Conservation (phyloP, 129 eudicot species). For the Heracleum sosnowskyi region DNA sequence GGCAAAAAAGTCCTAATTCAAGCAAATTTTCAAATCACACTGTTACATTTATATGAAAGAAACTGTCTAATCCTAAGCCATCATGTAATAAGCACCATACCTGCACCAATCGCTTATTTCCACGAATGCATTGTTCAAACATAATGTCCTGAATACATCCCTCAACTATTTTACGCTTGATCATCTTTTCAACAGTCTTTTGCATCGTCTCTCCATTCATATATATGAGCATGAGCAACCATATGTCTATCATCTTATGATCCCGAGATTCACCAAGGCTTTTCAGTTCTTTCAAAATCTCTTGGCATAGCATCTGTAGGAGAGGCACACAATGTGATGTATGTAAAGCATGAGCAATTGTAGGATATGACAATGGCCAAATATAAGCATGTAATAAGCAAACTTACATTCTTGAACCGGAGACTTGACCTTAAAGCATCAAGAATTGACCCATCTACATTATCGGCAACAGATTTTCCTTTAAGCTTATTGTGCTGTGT, state of each 20-base stretch:
- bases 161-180: constrained; percentile 61
- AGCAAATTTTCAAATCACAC: constrained; percentile 2
- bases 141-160: constrained; percentile 50
- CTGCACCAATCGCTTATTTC: constrained; percentile 63
- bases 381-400: constrained; percentile 3
- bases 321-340: not conserved
- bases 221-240: constrained; percentile 65
- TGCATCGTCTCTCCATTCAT: constrained; percentile 67
- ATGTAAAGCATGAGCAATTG: not conserved
- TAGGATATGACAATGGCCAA: not conserved
- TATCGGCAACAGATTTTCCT: constrained; percentile 52
- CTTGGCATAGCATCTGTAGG: constrained; percentile 64
- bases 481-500: constrained; percentile 48
- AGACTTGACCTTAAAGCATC: constrained; percentile 72
- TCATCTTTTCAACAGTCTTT: constrained; percentile 56
- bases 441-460: constrained; percentile 57
- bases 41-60: constrained; percentile 1
- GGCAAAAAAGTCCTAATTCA: constrained; percentile 51
- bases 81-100: constrained; percentile 29
- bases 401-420: constrained; percentile 59
- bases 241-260: constrained; percentile 75
- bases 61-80: not conserved
- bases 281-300: constrained; percentile 68
- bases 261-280: constrained; percentile 50
- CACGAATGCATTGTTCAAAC: constrained; percentile 71